Percentiles rank a stretch among this genome's conserved stretches.
phyloP scores from a whole-genome alignment of 148 eudicot species.

The Rhododendron vialii region DNA sequence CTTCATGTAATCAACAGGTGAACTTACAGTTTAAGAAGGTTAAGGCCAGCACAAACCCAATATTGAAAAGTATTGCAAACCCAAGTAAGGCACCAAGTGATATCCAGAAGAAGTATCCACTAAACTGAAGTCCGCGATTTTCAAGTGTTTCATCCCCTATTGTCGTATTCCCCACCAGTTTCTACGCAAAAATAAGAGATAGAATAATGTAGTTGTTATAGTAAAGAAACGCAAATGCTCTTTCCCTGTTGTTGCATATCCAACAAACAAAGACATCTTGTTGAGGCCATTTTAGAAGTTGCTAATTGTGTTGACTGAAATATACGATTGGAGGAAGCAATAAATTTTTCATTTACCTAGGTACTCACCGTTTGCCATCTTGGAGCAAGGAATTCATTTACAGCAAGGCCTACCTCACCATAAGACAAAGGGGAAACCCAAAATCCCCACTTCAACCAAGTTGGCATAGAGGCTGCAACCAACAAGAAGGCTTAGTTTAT shows the following conservation, averaged over 20 bases:
- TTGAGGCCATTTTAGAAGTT: neutral
- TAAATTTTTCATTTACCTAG: neutral
- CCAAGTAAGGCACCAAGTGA: slow-evolving; percentile 63
- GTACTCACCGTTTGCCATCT: slow-evolving; percentile 68
- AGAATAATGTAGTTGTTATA: neutral
- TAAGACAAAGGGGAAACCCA: slow-evolving; percentile 75
- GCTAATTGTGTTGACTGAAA: neutral
- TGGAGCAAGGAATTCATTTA: slow-evolving; percentile 79
- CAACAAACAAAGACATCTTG: neutral
- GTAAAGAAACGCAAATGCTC: neutral
- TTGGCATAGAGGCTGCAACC: slow-evolving; percentile 74
- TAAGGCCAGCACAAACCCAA: slow-evolving; percentile 57
- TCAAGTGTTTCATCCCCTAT: slow-evolving; percentile 59
- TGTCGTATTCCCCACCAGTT: slow-evolving; percentile 44
- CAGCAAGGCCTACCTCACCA: slow-evolving; percentile 68
- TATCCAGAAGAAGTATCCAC: slow-evolving; percentile 49
- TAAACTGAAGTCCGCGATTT: slow-evolving; percentile 51
- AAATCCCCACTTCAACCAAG: slow-evolving; percentile 78
- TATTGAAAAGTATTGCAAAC: slow-evolving; percentile 38
- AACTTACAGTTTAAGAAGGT: slow-evolving; percentile 59
- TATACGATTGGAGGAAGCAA: neutral
- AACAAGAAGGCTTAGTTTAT: slow-evolving; percentile 8
- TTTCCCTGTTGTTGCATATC: neutral
- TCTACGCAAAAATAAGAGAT: slow-evolving; percentile 20
- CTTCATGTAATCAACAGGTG: neutral